phyloP scores from a whole-genome alignment of 2,329 filamentous ascomycete genomes.

The Fusarium sp. region DNA sequence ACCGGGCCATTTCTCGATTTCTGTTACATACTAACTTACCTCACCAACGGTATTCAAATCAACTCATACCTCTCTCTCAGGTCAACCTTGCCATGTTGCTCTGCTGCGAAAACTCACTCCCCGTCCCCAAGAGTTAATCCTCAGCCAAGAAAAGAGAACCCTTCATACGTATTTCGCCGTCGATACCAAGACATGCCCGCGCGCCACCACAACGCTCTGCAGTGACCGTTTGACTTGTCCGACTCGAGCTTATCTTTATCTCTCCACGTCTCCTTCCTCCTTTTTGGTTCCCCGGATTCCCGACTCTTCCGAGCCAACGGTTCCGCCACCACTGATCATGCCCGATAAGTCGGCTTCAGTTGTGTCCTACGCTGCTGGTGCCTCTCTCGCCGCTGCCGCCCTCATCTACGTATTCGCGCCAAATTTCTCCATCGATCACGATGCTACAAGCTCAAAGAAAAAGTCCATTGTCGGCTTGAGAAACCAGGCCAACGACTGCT shows the following conservation, averaged over 20 bases:
- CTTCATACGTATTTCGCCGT: slow-evolving; percentile 13
- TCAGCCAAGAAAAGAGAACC: slow-evolving; percentile 1
- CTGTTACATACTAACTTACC: slow-evolving; percentile 24
- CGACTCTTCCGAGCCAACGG: slow-evolving; percentile 44
- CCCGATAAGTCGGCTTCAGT: slow-evolving; percentile 57
- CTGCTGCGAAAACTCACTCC: slow-evolving; percentile 1
- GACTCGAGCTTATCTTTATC: slow-evolving; percentile 36
- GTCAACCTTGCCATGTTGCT: slow-evolving; percentile 18
- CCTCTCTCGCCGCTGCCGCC: slow-evolving; percentile 93
- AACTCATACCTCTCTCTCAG: no score
- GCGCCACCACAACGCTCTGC: slow-evolving; percentile 41
- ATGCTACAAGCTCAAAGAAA: slow-evolving; percentile 77
- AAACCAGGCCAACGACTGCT: slow-evolving; percentile 96
- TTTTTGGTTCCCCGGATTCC: slow-evolving; percentile 11
- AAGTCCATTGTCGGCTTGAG: slow-evolving; percentile 89
- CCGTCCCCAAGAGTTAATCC: slow-evolving; percentile 10
- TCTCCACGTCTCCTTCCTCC: slow-evolving; percentile 7
- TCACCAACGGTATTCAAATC: no score
- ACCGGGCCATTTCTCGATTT: slow-evolving; percentile 23
- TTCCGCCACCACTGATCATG: slow-evolving; percentile 50
- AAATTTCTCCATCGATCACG: slow-evolving; percentile 94
- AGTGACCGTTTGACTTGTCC: slow-evolving; percentile 47
- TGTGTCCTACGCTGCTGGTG: slow-evolving; percentile 94
- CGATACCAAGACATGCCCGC: slow-evolving; percentile 44
- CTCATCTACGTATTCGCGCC: slow-evolving; percentile 98